Percentiles rank a stretch among this genome's conserved stretches.
Conservation (phyloP, 75 land plant species). For the Gnetum montanum region DNA sequence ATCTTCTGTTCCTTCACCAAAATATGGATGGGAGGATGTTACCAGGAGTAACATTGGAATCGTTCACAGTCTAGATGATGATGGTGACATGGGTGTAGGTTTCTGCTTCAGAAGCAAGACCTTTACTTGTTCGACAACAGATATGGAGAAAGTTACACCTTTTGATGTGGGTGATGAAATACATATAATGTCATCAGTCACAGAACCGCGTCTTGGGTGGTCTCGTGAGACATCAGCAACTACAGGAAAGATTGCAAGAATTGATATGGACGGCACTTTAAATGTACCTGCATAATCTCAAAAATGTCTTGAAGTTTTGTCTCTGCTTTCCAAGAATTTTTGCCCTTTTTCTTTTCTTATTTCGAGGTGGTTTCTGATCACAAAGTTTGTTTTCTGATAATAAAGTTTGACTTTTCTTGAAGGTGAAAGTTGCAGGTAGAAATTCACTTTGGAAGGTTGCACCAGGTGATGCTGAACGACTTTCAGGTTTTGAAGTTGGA, state of each 20-base stretch:
- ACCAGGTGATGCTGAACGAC: slow-evolving; percentile 84
- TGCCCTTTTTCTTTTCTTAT: too few relatives aligned
- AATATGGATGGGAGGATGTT: slow-evolving; percentile 97
- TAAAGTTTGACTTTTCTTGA: slow-evolving; percentile 7
- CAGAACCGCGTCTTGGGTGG: slow-evolving; percentile 87
- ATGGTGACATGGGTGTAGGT: slow-evolving; percentile 84
- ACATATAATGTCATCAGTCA: slow-evolving; percentile 51
- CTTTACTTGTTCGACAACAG: slow-evolving; percentile 77
- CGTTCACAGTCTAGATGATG: slow-evolving; percentile 78
- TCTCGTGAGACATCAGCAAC: slow-evolving; percentile 84
- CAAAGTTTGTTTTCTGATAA: not conserved
- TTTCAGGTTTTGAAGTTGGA: slow-evolving; percentile 91
- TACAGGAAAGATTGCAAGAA: slow-evolving; percentile 64
- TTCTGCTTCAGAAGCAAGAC: slow-evolving; percentile 87
- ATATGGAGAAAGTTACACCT: slow-evolving; percentile 75
- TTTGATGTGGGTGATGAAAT: slow-evolving; percentile 84
- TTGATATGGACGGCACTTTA: slow-evolving; percentile 92
- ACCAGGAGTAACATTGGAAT: slow-evolving; percentile 68
- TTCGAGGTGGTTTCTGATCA: too few relatives aligned
- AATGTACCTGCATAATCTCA: too few relatives aligned
- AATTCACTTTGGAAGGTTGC: slow-evolving; percentile 70
- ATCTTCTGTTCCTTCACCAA: slow-evolving; percentile 82
- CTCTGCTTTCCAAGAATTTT: too few relatives aligned
- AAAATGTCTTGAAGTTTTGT: too few relatives aligned
- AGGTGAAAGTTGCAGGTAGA: slow-evolving; percentile 80